Base-by-base conservation (phyloP, 306 rosid genomes). In the Crotalaria pallida region DNA sequence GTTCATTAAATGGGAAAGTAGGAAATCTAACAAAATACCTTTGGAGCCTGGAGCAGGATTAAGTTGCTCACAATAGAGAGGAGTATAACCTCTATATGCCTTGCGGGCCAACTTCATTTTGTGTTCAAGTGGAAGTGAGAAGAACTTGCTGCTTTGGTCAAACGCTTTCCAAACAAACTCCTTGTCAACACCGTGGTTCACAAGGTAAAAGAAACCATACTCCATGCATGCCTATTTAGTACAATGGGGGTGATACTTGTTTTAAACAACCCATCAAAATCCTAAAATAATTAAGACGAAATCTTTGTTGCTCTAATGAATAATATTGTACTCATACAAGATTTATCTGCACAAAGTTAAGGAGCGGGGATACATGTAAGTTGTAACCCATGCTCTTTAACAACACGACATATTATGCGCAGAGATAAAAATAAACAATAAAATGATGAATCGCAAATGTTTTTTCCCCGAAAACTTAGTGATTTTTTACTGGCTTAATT, bases 181-280 rank as follows among this genome's bases (percentile, higher is more conserved):
- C 0, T 83, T 43, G 57, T 85, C 92, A 12, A 93, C 83, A 10
- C 97, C 96, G 23, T 90, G 96, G 71, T 93, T 93, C 72, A 93
- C 80, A 13, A 93, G 65, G 84, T 93, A 88, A 52, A 93, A 93
- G 88, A 93, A 93, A 10, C 97, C 98, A 65, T 65, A 67, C 1
- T 88, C 94, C 23, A 67, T 65, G 75, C 98, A 88, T 1, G 96
- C 97, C 97, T 90, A 57, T 41, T 22, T 6, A 17, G 7, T 12
- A 16, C 29, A 57, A 31, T 31, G 5, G 7, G 36, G 5, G 2
- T 2, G 0, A 27, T 27, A 31, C 36, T 31, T 31, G 36, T n/a
- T n/a, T n/a, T n/a, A n/a, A n/a, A n/a, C n/a, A n/a, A n/a, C n/a
- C n/a, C n/a, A n/a, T n/a, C n/a, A n/a, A n/a, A n/a, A n/a, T n/a